Base-by-base conservation (phyloP, 2,329 filamentous ascomycete genomes). In the Cadophora gregata region DNA sequence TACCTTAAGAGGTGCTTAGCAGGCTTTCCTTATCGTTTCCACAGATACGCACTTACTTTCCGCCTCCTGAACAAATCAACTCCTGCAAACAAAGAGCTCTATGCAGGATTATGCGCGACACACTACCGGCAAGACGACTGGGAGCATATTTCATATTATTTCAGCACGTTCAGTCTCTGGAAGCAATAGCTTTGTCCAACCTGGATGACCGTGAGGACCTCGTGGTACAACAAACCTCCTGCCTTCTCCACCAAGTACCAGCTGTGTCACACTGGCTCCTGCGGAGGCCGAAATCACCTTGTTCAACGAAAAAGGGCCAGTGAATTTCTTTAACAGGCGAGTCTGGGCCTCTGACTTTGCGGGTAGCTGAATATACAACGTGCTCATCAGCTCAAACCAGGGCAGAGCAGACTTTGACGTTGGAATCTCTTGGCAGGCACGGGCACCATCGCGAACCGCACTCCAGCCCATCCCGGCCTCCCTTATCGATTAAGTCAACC, bases 401-500 rank as follows among this genome's bases (percentile, higher is more conserved):
- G 6, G 36, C 36, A 42, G 38, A 16, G 12, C 2, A 19, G 38
- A 19, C 3, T 3, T 51, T 61, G 59, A 61, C 42, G 45, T 50
- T 25, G 45, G 27, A 9, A 33, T 47, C 31, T 48, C 42, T 50
- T 56, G 36, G 38, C 27, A 42, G 53, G 64, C 65, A 63, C 65
- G 36, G 55, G 61, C 60, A 50, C 25, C 50, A 25, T 16, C 29
- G 55, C 45, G 65, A 48, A 21, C 65, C 60, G 45, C 55, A 42
- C 64, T 59, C n/a, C 10, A 59, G 38, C 51, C 31, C 24, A 29
- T 47, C 16, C 19, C 19, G 16, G 19, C 45, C 25, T 55, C 42
- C 56, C 64, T 64, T 64, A 69, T 67, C 62, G 47, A 36, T 48
- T 38, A 38, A 4, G 3, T 27, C 31, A 38, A 16, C 47, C 31